Percentiles rank a stretch among this genome's conserved stretches.
phyloP scores from a whole-genome alignment of 2,329 filamentous ascomycete species.

The Emericellopsis cladophorae region DNA sequence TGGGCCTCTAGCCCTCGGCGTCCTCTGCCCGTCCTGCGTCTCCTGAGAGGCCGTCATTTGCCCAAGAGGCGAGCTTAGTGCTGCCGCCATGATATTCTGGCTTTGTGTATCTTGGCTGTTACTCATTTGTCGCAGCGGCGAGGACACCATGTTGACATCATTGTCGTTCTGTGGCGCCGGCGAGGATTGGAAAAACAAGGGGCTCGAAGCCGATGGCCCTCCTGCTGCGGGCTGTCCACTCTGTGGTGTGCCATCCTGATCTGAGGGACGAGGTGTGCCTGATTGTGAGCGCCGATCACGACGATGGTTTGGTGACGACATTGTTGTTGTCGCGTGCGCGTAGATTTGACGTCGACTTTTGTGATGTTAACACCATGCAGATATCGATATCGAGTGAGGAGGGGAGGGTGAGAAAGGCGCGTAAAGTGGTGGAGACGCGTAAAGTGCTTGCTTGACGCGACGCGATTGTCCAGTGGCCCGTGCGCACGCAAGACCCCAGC shows the following conservation, averaged over 20 bases:
- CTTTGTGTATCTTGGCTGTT: conserved; percentile 37
- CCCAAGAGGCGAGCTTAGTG: conserved; percentile 46
- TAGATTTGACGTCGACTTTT: conserved; percentile 1
- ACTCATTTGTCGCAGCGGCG: conserved; percentile 43
- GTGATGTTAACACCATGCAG: not conserved
- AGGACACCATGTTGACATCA: conserved; percentile 29
- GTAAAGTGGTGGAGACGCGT: conserved; percentile 21
- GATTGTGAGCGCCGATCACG: conserved; percentile 39
- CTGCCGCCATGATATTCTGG: conserved; percentile 14
- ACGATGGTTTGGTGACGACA: conserved; percentile 33
- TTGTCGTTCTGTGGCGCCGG: conserved; percentile 17
- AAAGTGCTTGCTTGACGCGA: conserved; percentile 21
- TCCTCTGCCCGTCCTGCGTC: conserved; percentile 44
- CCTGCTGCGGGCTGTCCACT: conserved; percentile 26
- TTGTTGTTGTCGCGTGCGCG: conserved; percentile 5
- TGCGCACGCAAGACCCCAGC: conserved; percentile 10
- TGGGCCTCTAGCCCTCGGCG: conserved; percentile 53
- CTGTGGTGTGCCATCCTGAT: conserved; percentile 28
- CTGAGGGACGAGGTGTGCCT: conserved; percentile 25
- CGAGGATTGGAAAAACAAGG: conserved; percentile 59
- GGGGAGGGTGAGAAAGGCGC: conserved; percentile 8
- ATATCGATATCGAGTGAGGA: conserved; percentile 3
- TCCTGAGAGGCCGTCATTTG: conserved; percentile 47
- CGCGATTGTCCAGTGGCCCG: conserved; percentile 7
- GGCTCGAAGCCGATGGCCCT: conserved; percentile 49